phyloP scores from a whole-genome alignment of 306 rosid genomes.

The Styphnolobium japonicum region DNA sequence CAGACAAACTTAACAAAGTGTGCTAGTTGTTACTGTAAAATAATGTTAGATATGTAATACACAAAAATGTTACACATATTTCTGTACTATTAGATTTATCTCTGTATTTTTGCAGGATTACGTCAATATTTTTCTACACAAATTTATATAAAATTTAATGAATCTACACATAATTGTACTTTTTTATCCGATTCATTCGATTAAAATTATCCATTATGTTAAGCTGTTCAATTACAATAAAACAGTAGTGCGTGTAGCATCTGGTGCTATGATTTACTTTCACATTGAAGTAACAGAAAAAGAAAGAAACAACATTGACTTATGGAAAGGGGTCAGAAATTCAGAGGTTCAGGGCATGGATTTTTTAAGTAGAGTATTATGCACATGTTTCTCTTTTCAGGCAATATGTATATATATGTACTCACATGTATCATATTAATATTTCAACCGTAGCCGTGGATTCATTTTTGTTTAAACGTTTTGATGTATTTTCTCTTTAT shows the following conservation, averaged over 20 bases:
- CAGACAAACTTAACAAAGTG: background rate
- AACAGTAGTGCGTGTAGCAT: constrained; percentile 3
- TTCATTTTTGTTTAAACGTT: background rate
- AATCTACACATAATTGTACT: background rate
- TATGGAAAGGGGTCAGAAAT: background rate
- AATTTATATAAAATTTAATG: background rate
- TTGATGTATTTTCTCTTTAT: background rate
- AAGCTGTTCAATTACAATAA: background rate
- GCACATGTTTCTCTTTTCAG: constrained; percentile 13
- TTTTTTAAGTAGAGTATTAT: background rate
- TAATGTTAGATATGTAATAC: background rate
- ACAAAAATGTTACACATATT: background rate
- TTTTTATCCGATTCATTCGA: background rate
- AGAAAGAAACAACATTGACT: background rate
- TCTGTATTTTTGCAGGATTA: background rate
- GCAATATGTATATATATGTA: background rate
- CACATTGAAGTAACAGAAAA: background rate
- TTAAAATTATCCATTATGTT: constrained; percentile 1
- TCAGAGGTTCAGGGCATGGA: background rate
- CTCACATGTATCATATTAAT: background rate
- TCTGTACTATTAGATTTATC: background rate
- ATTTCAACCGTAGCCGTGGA: background rate
- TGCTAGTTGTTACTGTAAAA: background rate
- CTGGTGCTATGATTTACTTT: constrained; percentile 12
- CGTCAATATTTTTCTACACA: background rate